Evolutionary conservation across 2,329 filamentous ascomycete genomes (phyloP).

Genomic region (Emmonsia crescens): DNA sequence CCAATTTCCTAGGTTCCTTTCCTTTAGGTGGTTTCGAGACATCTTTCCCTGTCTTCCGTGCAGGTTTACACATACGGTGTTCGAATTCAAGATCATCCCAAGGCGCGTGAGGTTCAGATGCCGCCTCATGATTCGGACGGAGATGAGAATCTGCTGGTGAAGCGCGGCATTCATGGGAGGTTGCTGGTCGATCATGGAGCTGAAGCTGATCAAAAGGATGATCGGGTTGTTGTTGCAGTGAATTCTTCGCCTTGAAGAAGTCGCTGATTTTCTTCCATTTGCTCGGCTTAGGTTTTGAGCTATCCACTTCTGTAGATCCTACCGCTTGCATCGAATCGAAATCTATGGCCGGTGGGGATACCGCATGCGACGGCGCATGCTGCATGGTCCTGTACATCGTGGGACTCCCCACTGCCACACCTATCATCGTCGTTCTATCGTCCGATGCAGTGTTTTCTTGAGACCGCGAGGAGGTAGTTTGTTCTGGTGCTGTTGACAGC

Average conservation of each 20-base stretch:
- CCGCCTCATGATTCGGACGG: not conserved
- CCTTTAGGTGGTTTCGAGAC: not conserved
- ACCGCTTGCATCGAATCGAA: slow-evolving; percentile 21
- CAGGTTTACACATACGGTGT: not conserved
- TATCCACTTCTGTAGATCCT: not conserved
- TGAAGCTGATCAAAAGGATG: slow-evolving; percentile 24
- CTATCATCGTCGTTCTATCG: slow-evolving; percentile 53
- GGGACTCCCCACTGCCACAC: slow-evolving; percentile 65
- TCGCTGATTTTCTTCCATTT: slow-evolving; percentile 39
- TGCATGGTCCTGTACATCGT: slow-evolving; percentile 18
- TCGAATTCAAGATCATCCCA: not conserved
- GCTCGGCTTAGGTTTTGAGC: slow-evolving; percentile 23
- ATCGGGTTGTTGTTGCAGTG: slow-evolving; percentile 7
- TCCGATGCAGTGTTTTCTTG: slow-evolving; percentile 17
- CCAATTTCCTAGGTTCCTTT: slow-evolving; percentile 3
- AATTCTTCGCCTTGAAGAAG: slow-evolving; percentile 30
- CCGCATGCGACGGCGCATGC: not conserved
- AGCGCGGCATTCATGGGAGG: not conserved
- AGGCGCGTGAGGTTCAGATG: not conserved
- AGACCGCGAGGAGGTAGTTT: slow-evolving; percentile 7
- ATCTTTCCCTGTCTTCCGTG: not conserved
- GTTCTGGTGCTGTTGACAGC: not conserved
- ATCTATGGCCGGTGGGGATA: not conserved
- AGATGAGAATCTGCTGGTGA: not conserved
- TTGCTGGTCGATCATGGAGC: slow-evolving; percentile 14